Base-by-base conservation (phyloP, 352 stramenopile genomes). In the Phytophthora lateralis region DNA sequence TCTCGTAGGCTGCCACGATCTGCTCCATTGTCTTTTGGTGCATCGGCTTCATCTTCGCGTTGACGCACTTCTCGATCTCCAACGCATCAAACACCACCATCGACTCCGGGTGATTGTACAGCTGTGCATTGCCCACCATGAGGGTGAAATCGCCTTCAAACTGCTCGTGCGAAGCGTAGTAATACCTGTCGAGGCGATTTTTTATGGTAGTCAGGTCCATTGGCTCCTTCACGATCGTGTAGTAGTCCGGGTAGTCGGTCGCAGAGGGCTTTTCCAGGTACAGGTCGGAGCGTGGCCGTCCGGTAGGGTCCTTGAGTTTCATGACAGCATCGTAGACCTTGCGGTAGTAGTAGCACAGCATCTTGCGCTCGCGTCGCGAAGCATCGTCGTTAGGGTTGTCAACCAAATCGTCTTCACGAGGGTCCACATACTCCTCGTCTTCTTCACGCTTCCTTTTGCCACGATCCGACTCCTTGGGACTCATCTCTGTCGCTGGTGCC, bases 181-280 rank as follows among this genome's bases (percentile, higher is more conserved):
- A 58, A 50, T 90, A 80, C 32, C 60, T 61, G 50, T 93, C 85
- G 8, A 94, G 84, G 5, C 91, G 90, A 11, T 39, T 46, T 42
- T 93, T 93, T 61, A 98, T 97, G n/a, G 85, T 93, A 32, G 66
- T 48, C 11, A 98, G 73, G 53, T 94, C 88, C 88, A 97, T 97
- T 4, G 91, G 85, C 2, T 88, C 44, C 47, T 80, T 89, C 41
- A 97, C 85, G 46, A 97, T 89, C 43, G 83, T 68, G 63, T 97
- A 97, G 59, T 97, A 97, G 66, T 97, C 91, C 20, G 87, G 87
- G 50, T 96, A 96, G 50, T 94, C 85, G 12, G 78, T 32, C 15
- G 83, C 74, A 29, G 87, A 94, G 11, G 87, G 87, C 53, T 90
- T 93, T 32, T 91, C 87, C 55, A 94, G 49, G 55, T 90, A 96